Evolutionary conservation across 192 early-diverging fungal genomes (phyloP), one percentile per base, ranked within the genome.

Genomic region (Backusella liffmaniae): DNA sequence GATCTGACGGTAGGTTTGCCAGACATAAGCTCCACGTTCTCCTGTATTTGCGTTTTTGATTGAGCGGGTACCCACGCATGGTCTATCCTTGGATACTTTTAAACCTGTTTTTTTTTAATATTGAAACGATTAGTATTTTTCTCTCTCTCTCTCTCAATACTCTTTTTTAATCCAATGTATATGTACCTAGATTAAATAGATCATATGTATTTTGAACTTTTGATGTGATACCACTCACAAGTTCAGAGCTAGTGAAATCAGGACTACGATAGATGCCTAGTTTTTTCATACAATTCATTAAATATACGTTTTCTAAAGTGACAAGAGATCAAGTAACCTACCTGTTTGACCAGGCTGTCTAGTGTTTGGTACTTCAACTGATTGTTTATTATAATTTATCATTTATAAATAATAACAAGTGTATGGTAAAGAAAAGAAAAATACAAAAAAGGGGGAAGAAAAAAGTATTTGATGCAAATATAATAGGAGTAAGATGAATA

Each of bases 1-100:
- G 65, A 87, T 85, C 70, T 93, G 84, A 29, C 77, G 80, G 73
- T 93, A 95, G 8, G 91, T 90, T 76, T 89, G 80, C 92, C 92
- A 95, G 35, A 85, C 79, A 78, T 88, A 95, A 12, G 82, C 80
- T 56, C 88, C 93, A 80, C 87, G 88, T 32, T 83, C 86, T 77
- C 89, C 86, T 15, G 90, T 84, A 26, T 84, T 80, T 8, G 82
- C 77, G 83, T 91, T 86, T 76, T 86, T 85, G 26, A 80, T 39
- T 5, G 86, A 76, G 51, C 93, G 91, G 69, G 84, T 85, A n/a
- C 91, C 93, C 13, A 95, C 73, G 67, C 90, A 93, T 41, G 87
- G 87, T 23, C 74, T 77, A 73, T 90, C 80, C 69, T 79, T 83
- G 35, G 83, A 86, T 35, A 74, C 76, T 53, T 83, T 86, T 56